These are phyloP conservation scores for Cercospora sp. DNA, from an alignment of 2,329 filamentous ascomycete genomes.

Conservation along the genomic window DNA sequence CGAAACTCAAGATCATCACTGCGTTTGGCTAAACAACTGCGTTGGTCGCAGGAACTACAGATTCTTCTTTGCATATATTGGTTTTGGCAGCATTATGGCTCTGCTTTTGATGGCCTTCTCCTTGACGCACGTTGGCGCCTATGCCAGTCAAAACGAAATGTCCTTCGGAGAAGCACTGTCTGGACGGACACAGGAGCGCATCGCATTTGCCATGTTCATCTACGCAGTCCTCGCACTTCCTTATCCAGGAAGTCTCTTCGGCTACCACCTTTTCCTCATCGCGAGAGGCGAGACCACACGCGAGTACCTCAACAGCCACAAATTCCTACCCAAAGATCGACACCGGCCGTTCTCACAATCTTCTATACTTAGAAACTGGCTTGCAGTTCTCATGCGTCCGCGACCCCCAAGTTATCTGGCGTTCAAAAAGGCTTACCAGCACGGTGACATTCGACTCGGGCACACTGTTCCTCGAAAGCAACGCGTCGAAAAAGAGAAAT, in stretches of 20 bases:
- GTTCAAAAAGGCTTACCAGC: constrained; percentile 75
- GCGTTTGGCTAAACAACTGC: constrained; percentile 98
- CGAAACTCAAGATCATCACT: constrained; percentile 96
- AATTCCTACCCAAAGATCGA: constrained; percentile 87
- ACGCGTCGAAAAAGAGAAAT: constrained; percentile 17
- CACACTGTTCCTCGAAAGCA: constrained; percentile 32
- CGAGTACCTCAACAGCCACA: constrained; percentile 94
- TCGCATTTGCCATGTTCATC: constrained; percentile 77
- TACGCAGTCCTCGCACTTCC: constrained; percentile 72
- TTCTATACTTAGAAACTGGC: constrained; percentile 73
- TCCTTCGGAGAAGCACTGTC: constrained; percentile 66
- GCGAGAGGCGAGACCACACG: constrained; percentile 89
- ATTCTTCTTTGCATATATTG: constrained; percentile 93
- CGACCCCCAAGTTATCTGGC: constrained; percentile 83
- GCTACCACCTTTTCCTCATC: constrained; percentile 90
- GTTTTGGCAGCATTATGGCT: constrained; percentile 72
- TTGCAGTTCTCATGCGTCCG: constrained; percentile 77
- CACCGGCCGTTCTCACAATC: constrained; percentile 86
- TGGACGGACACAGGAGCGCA: constrained; percentile 32
- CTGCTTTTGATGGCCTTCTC: constrained; percentile 75
- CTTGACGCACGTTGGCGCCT: constrained; percentile 77
- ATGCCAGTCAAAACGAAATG: constrained; percentile 62
- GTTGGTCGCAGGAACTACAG: constrained; percentile 96
- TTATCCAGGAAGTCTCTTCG: constrained; percentile 81
- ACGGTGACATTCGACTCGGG: constrained; percentile 84